Evolutionary conservation across 2,329 filamentous ascomycete genomes (phyloP).

Genomic region (Ceratocystis alfenasii): DNA sequence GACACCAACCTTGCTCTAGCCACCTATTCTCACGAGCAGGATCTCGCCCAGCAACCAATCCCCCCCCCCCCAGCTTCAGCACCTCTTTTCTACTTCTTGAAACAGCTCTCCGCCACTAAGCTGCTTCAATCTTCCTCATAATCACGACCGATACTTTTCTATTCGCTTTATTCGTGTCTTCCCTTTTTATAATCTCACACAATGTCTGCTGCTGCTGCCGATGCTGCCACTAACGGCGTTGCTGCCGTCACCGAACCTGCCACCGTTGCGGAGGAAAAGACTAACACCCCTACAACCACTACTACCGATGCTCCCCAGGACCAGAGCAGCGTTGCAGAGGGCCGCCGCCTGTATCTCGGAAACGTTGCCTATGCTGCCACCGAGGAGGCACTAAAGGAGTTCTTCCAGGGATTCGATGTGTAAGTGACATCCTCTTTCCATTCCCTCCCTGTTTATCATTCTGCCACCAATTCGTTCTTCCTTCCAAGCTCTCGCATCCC

Average conservation of each 20-base stretch:
- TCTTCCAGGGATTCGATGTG: slow-evolving; percentile 99
- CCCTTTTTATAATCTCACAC: slow-evolving; percentile 42
- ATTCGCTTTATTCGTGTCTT: slow-evolving; percentile 58
- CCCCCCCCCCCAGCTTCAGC: slow-evolving; percentile 7
- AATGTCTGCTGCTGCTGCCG: slow-evolving; percentile 60
- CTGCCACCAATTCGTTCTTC: not conserved
- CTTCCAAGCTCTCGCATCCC: not conserved
- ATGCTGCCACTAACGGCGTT: slow-evolving; percentile 20
- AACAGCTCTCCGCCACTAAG: not conserved
- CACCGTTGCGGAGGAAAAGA: slow-evolving; percentile 49
- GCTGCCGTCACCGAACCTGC: slow-evolving; percentile 17
- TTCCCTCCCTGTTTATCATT: not conserved
- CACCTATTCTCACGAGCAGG: slow-evolving; percentile 21
- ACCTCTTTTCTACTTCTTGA: slow-evolving; percentile 3
- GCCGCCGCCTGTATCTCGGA: slow-evolving; percentile 98
- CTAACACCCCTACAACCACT: slow-evolving; percentile 48
- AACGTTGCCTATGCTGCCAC: slow-evolving; percentile 99
- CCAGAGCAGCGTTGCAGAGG: slow-evolving; percentile 89
- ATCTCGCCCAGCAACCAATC: slow-evolving; percentile 18
- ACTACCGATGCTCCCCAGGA: slow-evolving; percentile 63
- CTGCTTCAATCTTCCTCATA: slow-evolving; percentile 11
- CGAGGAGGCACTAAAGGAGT: slow-evolving; percentile 99
- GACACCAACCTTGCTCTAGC: slow-evolving; percentile 22
- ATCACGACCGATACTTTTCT: slow-evolving; percentile 26
- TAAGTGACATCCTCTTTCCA: slow-evolving; percentile 44